phyloP scores from a whole-genome alignment of 1,284 basidiomycete genomes.

The Fistulina hepatica region DNA sequence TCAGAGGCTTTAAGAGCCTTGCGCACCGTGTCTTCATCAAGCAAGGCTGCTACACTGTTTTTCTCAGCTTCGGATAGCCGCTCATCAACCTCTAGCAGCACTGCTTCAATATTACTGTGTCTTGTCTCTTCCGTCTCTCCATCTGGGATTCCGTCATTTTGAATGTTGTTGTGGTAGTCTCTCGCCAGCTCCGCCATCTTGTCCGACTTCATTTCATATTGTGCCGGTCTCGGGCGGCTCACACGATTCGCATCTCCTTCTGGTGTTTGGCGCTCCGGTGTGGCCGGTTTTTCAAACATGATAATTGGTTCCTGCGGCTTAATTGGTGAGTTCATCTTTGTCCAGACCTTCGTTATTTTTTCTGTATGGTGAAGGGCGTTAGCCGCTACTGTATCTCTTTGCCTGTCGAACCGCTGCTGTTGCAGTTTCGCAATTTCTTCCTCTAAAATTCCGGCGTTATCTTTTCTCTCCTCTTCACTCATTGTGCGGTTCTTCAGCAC shows the following conservation, averaged over 20 bases:
- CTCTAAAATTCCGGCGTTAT: no score
- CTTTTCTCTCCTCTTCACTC: no score
- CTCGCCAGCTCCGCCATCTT: slow-evolving; percentile 14
- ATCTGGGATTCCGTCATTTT: background rate
- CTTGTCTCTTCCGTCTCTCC: background rate
- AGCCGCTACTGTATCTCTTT: background rate
- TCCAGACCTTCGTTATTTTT: slow-evolving; percentile 5
- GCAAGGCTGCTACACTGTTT: background rate
- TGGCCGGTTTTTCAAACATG: slow-evolving; percentile 4
- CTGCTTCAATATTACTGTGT: background rate
- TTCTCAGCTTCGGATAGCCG: background rate
- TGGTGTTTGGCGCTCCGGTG: no score
- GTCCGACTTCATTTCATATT: slow-evolving; percentile 6
- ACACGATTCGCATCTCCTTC: background rate
- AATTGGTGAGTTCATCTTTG: slow-evolving; percentile 11
- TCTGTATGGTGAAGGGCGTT: background rate
- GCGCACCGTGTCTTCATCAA: background rate
- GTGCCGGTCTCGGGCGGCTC: background rate
- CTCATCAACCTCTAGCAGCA: background rate
- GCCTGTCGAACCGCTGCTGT: slow-evolving; percentile 2
- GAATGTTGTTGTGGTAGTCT: slow-evolving; percentile 9
- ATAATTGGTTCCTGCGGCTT: slow-evolving; percentile 7
- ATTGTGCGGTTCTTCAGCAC: no score
- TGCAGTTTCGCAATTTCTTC: no score
- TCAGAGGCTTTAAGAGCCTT: slow-evolving; percentile 1